Percentiles rank a stretch among this genome's conserved stretches.
These are phyloP conservation scores for Mesembryanthemum crystallinum DNA, from an alignment of 148 eudicot species.

Conservation along the genomic window DNA sequence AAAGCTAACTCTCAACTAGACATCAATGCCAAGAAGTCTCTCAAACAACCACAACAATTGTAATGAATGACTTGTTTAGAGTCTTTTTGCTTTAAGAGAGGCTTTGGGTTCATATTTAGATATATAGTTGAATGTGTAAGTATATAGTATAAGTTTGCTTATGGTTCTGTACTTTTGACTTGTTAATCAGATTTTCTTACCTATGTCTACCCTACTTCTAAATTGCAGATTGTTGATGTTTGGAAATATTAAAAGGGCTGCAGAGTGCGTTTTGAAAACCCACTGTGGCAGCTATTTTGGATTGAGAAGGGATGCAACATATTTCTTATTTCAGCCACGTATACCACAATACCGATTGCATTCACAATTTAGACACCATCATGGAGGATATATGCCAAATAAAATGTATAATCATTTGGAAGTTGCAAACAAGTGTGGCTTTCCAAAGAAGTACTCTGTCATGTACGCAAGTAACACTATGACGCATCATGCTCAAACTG, in stretches of 20 bases:
- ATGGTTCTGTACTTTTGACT: neutral
- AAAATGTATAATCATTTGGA: conserved; percentile 23
- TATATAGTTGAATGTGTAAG: neutral
- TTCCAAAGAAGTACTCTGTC: conserved; percentile 35
- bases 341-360: conserved; percentile 39
- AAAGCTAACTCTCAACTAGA: too few species aligned
- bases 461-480: conserved; percentile 32
- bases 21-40: too few species aligned
- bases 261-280: conserved; percentile 31
- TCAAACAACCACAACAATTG: too few species aligned
- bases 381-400: conserved; percentile 29
- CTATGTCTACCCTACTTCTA: neutral
- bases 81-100: too few species aligned
- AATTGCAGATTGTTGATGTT: conserved; percentile 59
- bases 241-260: conserved; percentile 45
- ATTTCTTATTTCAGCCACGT: conserved; percentile 26
- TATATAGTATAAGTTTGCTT: neutral
- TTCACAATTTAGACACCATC: conserved; percentile 34
- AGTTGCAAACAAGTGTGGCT: conserved; percentile 29
- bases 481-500: conserved; percentile 57
- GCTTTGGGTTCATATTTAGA: too few species aligned
- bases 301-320: conserved; percentile 36
- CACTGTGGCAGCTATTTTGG: conserved; percentile 33
- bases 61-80: too few species aligned
- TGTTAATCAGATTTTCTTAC: conserved; percentile 3